A percentile compares a stretch with the other conserved stretches of the same genome.
Evolutionary conservation across 345 rosid species (phyloP).

Genomic region (Populus deltoides): DNA sequence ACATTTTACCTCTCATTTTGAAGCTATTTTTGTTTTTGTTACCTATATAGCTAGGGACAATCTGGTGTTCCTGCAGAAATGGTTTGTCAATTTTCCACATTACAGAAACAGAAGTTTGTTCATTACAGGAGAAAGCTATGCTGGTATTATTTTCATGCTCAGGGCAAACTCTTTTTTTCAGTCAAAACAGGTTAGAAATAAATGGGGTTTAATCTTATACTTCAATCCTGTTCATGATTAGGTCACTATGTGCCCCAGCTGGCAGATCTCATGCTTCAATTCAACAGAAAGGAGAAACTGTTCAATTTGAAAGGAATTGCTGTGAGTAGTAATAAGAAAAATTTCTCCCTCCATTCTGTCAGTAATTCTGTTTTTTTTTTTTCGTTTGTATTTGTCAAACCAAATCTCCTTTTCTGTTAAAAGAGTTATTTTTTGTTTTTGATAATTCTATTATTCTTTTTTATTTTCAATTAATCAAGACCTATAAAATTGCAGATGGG

Average conservation of each 20-base stretch:
- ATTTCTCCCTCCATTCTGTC: background rate
- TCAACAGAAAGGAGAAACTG: constrained; percentile 64
- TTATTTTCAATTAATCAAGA: background rate
- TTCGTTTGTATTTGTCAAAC: background rate
- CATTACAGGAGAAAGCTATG: constrained; percentile 96
- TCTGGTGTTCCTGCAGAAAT: constrained; percentile 78
- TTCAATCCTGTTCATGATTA: constrained; percentile 17
- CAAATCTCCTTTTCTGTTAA: background rate
- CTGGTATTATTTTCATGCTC: constrained; percentile 48
- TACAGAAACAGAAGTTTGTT: constrained; percentile 86
- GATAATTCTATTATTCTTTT: background rate
- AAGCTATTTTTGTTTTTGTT: constrained; percentile 33
- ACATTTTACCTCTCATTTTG: constrained; percentile 15
- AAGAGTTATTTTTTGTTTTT: background rate
- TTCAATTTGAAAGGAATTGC: constrained; percentile 92
- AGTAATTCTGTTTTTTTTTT: background rate
- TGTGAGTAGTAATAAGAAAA: constrained; percentile 43
- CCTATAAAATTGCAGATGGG: constrained; percentile 60
- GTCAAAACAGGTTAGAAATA: background rate
- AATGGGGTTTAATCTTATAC: background rate
- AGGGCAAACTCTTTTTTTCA: background rate
- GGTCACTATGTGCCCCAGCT: constrained; percentile 94
- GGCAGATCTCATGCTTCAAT: constrained; percentile 79
- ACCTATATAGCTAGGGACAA: constrained; percentile 81
- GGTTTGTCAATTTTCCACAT: constrained; percentile 85